Percentiles rank a stretch among this genome's conserved stretches.
Evolutionary conservation across 192 early-diverging fungal genomes (phyloP).

Genomic region (Phycomyces blakesleeanus): DNA sequence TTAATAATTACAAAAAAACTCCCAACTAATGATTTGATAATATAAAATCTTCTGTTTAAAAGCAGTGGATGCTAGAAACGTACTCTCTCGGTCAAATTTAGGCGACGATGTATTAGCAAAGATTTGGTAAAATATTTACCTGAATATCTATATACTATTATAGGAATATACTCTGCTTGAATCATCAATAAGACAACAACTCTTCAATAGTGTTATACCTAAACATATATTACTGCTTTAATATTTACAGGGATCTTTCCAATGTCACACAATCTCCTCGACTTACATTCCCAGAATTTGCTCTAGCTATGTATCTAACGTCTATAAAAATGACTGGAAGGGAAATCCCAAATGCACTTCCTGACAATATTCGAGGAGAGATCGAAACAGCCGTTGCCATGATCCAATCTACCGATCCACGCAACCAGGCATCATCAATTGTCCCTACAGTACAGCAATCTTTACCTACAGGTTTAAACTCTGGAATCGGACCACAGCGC

Average conservation of each 20-base stretch:
- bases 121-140: conserved; percentile 49
- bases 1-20: not conserved
- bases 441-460: conserved; percentile 7
- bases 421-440: not conserved
- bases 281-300: conserved; percentile 62
- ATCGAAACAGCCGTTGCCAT: conserved; percentile 28
- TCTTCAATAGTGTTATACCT: not conserved
- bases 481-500: not conserved
- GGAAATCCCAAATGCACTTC: conserved; percentile 47
- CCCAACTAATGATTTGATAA: not conserved
- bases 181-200: not conserved
- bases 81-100: conserved; percentile 34
- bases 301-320: conserved; percentile 63
- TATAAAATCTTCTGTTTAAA: not conserved
- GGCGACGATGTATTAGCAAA: conserved; percentile 31
- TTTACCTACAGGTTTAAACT: not conserved
- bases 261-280: conserved; percentile 45
- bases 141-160: not conserved
- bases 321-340: conserved; percentile 53
- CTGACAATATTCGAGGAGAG: conserved; percentile 48
- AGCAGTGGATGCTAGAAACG: conserved; percentile 35
- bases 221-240: no score
- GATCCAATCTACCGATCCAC: conserved; percentile 13
- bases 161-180: not conserved
- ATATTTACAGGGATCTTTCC: conserved; percentile 50